phyloP scores from a whole-genome alignment of 2,329 filamentous ascomycete genomes.

The Phaeosphaeriaceae sp. region DNA sequence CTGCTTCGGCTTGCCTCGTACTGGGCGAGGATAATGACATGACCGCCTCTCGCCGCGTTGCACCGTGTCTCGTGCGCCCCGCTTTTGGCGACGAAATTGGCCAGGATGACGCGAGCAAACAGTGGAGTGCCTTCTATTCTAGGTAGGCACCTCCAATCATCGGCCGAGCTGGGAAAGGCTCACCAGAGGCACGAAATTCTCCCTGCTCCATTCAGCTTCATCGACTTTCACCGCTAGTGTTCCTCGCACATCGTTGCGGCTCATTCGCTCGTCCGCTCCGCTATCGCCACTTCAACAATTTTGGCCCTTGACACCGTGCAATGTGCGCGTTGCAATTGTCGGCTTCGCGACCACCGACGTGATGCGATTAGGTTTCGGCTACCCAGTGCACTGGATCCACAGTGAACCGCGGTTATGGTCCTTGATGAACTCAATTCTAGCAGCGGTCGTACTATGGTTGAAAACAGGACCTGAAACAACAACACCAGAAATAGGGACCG shows the following conservation, averaged over 20 bases:
- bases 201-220: slow-evolving; percentile 21
- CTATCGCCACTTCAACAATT: neutral
- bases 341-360: neutral
- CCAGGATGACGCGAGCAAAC: slow-evolving; percentile 26
- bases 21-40: neutral
- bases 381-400: slow-evolving; percentile 17
- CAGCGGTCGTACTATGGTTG: neutral
- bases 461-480: slow-evolving; percentile 1
- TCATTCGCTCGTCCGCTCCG: neutral
- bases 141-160: slow-evolving; percentile 16
- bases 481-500: neutral
- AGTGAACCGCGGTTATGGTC: slow-evolving; percentile 7
- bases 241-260: neutral
- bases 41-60: slow-evolving; percentile 21
- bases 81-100: slow-evolving; percentile 12
- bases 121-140: slow-evolving; percentile 26
- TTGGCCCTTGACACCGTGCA: neutral
- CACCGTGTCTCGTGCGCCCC: slow-evolving; percentile 25
- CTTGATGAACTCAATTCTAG: neutral
- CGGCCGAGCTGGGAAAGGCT: slow-evolving; percentile 5
- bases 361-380: slow-evolving; percentile 20
- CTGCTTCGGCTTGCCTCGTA: neutral
- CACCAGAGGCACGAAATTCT: slow-evolving; percentile 8
- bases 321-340: neutral
- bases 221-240: slow-evolving; percentile 10